phyloP scores from a whole-genome alignment of 768 basidiomycete genomes.

The Termitomyces eurrhizus region DNA sequence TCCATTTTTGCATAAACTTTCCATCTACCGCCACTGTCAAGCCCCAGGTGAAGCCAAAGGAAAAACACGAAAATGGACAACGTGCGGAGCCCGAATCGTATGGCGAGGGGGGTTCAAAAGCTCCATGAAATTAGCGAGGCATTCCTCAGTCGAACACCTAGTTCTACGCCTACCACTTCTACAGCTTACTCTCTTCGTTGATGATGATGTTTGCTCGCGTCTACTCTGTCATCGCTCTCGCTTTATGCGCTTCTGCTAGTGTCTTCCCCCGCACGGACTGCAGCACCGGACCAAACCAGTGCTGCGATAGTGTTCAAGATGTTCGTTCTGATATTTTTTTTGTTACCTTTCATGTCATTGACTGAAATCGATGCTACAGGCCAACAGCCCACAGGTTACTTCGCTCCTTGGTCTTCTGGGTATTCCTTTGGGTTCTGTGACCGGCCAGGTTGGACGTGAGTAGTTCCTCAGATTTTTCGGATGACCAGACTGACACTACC shows the following conservation, averaged over 20 bases:
- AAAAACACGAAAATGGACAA: not conserved
- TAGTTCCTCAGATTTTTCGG: not conserved
- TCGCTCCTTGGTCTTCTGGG: constrained; percentile 4
- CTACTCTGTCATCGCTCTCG: constrained; percentile 7
- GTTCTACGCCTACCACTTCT: not conserved
- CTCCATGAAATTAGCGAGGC: not conserved
- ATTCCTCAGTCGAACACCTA: not conserved
- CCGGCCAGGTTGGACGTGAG: constrained; percentile 16
- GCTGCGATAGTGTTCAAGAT: constrained; percentile 17
- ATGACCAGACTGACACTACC: not conserved
- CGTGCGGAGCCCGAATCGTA: not conserved
- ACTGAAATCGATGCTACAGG: not conserved
- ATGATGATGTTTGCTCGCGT: constrained; percentile 11
- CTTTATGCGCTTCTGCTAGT: constrained; percentile 11
- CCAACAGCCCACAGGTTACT: not conserved
- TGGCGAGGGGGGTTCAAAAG: not conserved
- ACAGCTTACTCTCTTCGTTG: not conserved
- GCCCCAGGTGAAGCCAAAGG: not conserved
- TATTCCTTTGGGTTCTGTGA: constrained; percentile 3
- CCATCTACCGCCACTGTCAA: not conserved
- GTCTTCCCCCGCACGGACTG: constrained; percentile 13
- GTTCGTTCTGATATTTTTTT: not conserved
- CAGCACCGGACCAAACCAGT: constrained; percentile 15
- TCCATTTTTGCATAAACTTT: not conserved
- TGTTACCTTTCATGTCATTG: not conserved